Evolutionary conservation across 148 eudicot species (phyloP), one percentile per base, ranked within the genome.

Genomic region (Cornus florida): DNA sequence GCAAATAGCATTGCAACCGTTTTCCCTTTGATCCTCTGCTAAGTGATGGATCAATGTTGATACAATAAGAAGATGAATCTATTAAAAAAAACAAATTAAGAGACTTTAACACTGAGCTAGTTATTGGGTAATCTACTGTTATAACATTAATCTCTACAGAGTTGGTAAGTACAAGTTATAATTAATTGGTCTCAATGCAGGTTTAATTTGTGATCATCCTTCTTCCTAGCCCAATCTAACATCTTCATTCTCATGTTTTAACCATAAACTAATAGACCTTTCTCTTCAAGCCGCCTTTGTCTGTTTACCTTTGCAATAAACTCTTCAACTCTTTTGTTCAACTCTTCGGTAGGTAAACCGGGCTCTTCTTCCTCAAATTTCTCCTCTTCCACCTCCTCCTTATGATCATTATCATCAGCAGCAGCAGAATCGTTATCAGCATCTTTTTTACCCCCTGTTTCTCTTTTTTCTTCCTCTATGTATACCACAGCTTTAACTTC

Each of bases 241-340:
- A 23, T 23, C 59, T 32, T 48, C 50, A 19, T 22, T 24, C 2
- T 77, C 33, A 68, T 50, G 23, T 48, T 33, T 72, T 69, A 32
- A 53, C 67, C 20, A 48, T 10, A 64, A 35, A 19, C 33, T 3
- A 77, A 24, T 77, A 53, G 79, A 4, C 43, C 43, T 43, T 43
- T 43, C 48, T 43, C 79, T 77, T 77, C 79, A 77, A 68, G n/a
- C 67, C 43, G 32, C 73, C 73, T 77, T 33, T 69, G 66, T 13
- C 48, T 77, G 16, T 77, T 77, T 32, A 77, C 79, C 79, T 48
- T 77, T 50, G 79, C 79, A 77, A 77, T 77, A 2, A 77, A 68
- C 5, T 69, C 79, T 57, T 69, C 73, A 31, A 48, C 67, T 77
- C 79, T 77, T 33, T 53, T 77, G 50, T 32, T 77, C 32, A 77